These are phyloP conservation scores for Trametes maxima DNA, from an alignment of 768 basidiomycete genomes.

Conservation along the genomic window DNA sequence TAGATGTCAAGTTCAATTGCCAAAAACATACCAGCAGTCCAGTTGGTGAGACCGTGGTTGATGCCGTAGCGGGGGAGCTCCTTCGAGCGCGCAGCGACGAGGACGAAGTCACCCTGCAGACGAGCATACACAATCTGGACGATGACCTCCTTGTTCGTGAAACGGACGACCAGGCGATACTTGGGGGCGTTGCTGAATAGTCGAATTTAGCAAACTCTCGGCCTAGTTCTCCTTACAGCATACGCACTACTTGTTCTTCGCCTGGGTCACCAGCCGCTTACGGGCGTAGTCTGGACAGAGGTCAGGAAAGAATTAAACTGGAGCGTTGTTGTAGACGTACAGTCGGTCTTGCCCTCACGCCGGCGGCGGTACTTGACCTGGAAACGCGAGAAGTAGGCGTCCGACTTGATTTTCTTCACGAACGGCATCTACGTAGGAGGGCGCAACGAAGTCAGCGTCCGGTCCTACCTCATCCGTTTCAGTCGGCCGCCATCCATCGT, in stretches of 20 bases:
- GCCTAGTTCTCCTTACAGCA: background rate
- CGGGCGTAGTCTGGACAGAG: conserved; percentile 83
- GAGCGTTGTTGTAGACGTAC: conserved; percentile 39
- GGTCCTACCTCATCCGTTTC: conserved; percentile 33
- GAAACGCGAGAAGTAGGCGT: conserved; percentile 97
- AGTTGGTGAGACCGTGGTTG: conserved; percentile 98
- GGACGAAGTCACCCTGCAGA: conserved; percentile 93
- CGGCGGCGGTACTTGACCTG: conserved; percentile 98
- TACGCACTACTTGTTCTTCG: conserved; percentile 97
- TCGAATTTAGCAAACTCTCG: background rate
- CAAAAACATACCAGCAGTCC: conserved; percentile 78
- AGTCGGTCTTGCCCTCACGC: conserved; percentile 99
- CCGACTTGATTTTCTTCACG: conserved; percentile 95
- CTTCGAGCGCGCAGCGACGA: conserved; percentile 83
- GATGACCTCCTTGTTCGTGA: conserved; percentile 97
- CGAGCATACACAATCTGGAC: conserved; percentile 96
- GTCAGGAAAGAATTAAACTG: background rate
- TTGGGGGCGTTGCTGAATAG: conserved; percentile 83
- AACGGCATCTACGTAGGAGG: conserved; percentile 76
- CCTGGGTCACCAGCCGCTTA: conserved; percentile 95
- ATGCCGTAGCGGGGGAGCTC: conserved; percentile 97
- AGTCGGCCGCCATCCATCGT: conserved; percentile 36
- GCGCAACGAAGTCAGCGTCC: conserved; percentile 17
- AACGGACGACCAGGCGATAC: conserved; percentile 97
- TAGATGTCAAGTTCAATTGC: background rate